Evolutionary conservation across 192 early-diverging fungal genomes (phyloP).

Genomic region (Backusella circina): DNA sequence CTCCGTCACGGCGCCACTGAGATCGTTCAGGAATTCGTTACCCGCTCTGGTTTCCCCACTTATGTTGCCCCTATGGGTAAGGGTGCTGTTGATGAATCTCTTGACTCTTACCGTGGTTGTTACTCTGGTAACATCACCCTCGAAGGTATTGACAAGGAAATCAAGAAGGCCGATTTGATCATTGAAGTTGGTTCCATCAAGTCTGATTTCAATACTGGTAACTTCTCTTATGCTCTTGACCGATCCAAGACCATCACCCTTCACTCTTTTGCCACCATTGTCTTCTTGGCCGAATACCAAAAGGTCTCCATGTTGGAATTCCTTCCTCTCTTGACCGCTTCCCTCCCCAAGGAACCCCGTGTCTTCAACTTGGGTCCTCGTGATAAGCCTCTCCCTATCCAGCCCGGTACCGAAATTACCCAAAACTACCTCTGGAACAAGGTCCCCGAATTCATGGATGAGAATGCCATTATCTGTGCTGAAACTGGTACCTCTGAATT

Average conservation of each 20-base stretch:
- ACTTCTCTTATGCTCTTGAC: constrained; percentile 38
- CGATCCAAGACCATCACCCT: constrained; percentile 34
- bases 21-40: constrained; percentile 21
- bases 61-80: constrained; percentile 49
- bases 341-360: constrained; percentile 8
- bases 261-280: constrained; percentile 33
- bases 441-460: constrained; percentile 31
- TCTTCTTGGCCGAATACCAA: constrained; percentile 36
- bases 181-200: constrained; percentile 40
- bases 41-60: constrained; percentile 36
- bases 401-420: constrained; percentile 19
- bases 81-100: constrained; percentile 31
- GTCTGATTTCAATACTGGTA: constrained; percentile 50
- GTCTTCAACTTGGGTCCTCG: not conserved
- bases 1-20: constrained; percentile 20
- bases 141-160: constrained; percentile 29
- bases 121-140: constrained; percentile 40
- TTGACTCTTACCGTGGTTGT: constrained; percentile 31
- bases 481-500: constrained; percentile 47
- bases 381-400: constrained; percentile 6
- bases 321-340: constrained; percentile 10
- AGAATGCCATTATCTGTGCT: constrained; percentile 30
- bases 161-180: constrained; percentile 35
- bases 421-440: constrained; percentile 43
- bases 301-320: constrained; percentile 36